Base-by-base conservation (phyloP, 192 early-diverging fungal genomes). In the Rhizophagus sp. region DNA sequence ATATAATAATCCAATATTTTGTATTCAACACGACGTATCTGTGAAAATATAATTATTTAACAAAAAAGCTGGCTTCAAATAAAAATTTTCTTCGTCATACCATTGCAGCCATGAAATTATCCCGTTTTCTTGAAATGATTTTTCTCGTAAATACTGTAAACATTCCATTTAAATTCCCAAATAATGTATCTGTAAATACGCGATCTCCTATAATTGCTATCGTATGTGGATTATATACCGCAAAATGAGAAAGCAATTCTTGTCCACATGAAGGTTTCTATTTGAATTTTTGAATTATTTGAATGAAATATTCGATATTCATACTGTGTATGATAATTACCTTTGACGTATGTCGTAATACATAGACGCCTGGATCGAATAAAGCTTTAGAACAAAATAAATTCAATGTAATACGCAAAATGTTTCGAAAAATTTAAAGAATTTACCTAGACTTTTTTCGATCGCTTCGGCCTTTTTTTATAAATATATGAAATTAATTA, bases 161-260 rank as follows among this genome's bases (percentile, higher is more conserved):
- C 84, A 92, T 89, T 49, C 94, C 94, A 33, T 87, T 84, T 36
- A 85, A 79, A 75, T 98, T 97, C 7, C 93, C 97, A 88, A 93
- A 93, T 4, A 95, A 86, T 0, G 97, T 84, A 75, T 99, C 96
- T 0, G 96, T 99, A 15, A 95, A 82, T 30, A 95, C 83, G 6
- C 97, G 90, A 81, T 97, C 97, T 33, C 97, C 97, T 1, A 96
- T 90, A 68, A 97, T 90, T 0, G 90, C 94, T 24, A 96, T 87
- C 61, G 88, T 78, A 2, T 52, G 12, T 0, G 93, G 86, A 5
- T 77, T 47, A 11, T 81, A 73, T 1, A 71, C 72, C 19, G 76
- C 47, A 70, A 95, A 90, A 63, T 89, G 86, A 3, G 61, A 66
- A 25, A 89, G 34, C 0, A 98, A 84, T 62, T 87, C 89, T 3